Evolutionary conservation across 768 basidiomycete species (phyloP), one percentile per base, ranked within the genome.

Genomic region (Auriculariales sp.): DNA sequence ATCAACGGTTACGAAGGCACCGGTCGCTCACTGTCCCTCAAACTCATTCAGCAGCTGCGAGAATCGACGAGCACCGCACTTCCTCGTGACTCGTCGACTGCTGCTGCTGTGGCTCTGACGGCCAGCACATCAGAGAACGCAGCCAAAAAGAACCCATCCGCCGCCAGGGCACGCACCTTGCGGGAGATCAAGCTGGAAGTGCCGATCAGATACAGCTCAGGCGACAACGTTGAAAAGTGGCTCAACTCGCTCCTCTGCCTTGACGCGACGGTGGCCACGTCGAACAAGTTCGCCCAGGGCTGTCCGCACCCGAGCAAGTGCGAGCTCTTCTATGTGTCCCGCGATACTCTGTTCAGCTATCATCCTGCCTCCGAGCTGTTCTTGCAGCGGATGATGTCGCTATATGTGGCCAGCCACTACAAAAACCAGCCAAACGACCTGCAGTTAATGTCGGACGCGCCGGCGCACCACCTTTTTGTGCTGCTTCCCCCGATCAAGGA

Each of bases 1-100:
- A 92, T 99, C 68, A 98, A 97, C 62, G 95, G 95, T 33, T 99
- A 99, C 65, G 95, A 98, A 73, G 95, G 95, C 25, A 98, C 95
- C 0, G 95, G 95, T n/a, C 87, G 95, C 25, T 97, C 93, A 1
- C 78, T 99, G 45, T 95, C 92, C 44, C 82, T 99, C 53, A 99
- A 99, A 65, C 84, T 99, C 51, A 85, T 99, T 55, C 88, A 98
- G 64, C 92, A 95, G 63, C 78, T 98, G 3, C 84, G 95, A 31
- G 95, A 98, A 62, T 83, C 79, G 63, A 87, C 88, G 0, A 75
- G 86, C 3, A 81, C 89, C 0, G 81, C 85, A 1, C 68, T 90
- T 34, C 71, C 79, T 15, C 85, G 86, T 61, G 78, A 83, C 51
- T 60, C 70, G 15, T 55, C 62, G 0, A 56, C 62, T 2, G 58